A percentile compares a stretch with the other conserved stretches of the same genome.
Evolutionary conservation across 2,329 filamentous ascomycete species (phyloP).

Genomic region (Coniosporium uncinatum): DNA sequence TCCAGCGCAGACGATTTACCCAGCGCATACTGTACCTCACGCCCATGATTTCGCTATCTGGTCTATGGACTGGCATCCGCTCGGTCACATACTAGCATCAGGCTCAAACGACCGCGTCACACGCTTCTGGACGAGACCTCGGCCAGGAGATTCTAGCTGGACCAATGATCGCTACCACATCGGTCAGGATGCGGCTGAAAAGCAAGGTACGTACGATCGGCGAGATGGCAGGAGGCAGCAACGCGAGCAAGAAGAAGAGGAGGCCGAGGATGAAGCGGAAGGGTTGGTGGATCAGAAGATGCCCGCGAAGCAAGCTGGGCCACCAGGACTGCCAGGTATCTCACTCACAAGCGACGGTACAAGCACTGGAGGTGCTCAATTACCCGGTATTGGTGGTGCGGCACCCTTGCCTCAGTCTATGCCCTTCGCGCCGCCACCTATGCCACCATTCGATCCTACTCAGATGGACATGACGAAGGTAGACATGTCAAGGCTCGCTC

Average conservation of each 20-base stretch:
- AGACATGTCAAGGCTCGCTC: conserved; percentile 3
- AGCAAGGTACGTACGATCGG: conserved; percentile 90
- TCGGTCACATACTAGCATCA: conserved; percentile 92
- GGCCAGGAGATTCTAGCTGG: conserved; percentile 82
- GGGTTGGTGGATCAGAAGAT: conserved; percentile 89
- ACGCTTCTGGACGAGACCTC: conserved; percentile 89
- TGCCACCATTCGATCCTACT: conserved; percentile 9
- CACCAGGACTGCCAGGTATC: conserved; percentile 54
- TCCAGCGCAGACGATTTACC: conserved; percentile 85
- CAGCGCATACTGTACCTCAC: conserved; percentile 79
- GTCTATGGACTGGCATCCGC: conserved; percentile 96
- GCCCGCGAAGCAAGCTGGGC: conserved; percentile 49
- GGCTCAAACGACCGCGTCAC: conserved; percentile 97
- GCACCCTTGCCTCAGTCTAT: conserved; percentile 20
- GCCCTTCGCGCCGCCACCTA: conserved; percentile 24
- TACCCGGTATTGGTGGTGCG: conserved; percentile 42
- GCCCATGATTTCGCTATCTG: conserved; percentile 96
- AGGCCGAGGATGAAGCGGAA: conserved; percentile 89
- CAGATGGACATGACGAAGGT: conserved; percentile 18
- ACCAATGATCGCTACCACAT: conserved; percentile 94
- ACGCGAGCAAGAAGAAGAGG: conserved; percentile 90
- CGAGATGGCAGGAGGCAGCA: conserved; percentile 72
- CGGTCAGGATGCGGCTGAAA: conserved; percentile 87
- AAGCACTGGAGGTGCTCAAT: conserved; percentile 30
- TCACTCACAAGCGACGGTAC: conserved; percentile 21